Base-by-base conservation (phyloP, 352 stramenopile genomes). In the Pythium phragmiticola region DNA sequence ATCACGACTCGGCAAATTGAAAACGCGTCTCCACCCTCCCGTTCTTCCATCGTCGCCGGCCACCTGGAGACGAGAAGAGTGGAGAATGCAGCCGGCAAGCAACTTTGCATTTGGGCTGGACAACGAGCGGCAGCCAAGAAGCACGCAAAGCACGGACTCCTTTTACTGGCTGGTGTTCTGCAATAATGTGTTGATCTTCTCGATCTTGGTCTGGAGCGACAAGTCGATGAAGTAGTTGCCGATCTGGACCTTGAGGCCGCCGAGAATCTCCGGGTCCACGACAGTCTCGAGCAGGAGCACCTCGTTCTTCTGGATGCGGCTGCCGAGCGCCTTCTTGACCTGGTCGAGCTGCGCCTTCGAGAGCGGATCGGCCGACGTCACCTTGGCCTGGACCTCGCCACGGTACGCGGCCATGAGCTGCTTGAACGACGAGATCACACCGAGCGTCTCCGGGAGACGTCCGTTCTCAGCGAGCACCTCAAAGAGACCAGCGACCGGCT, bases 201-300 rank as follows among this genome's bases (percentile, higher is more conserved):
- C 94, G 78, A 99, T 98, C 80, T 96, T 95, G 65, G 87, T 98
- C 51, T 88, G 87, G 52, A 98, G 84, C 70, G 92, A 98, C 70
- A 99, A 75, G 81, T 99, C 96, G 70, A 99, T 97, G 79, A 99
- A 99, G 84, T 98, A 96, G 82, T 98, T 97, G 69, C 94, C 96
- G 77, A 98, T 98, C 82, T 98, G 94, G 66, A 99, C 93, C 82
- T 98, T 97, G 61, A 99, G 87, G 66, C 96, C 96, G 37, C 96
- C 96, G 64, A 99, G 73, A 73, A 99, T 98, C 63, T 87, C 84
- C 14, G 95, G 92, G 86, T 99, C 91, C 34, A 98, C 92, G 48
- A 97, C 81, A 33, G 84, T 92, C 61, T 92, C 87, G 48, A 98
- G 77, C 59, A 97, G 76, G 55, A 99, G 84, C 61, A 92, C 97